These are phyloP conservation scores for Corniculantispora saksenae DNA, from an alignment of 2,329 filamentous ascomycete species.

Conservation along the genomic window DNA sequence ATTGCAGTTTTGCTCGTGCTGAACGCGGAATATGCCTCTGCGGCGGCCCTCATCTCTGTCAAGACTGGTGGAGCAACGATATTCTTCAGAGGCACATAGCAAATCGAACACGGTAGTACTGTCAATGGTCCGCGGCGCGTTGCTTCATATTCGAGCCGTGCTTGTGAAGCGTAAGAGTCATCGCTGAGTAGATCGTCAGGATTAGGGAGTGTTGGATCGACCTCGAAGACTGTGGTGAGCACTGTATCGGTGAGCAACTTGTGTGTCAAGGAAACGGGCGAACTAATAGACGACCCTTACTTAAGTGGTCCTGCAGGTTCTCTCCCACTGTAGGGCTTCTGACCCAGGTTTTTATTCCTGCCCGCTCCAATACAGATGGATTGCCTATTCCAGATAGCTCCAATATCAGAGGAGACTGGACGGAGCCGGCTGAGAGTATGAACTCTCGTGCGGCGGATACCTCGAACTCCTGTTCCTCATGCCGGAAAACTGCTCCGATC, in stretches of 20 bases:
- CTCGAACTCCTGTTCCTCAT: constrained; percentile 37
- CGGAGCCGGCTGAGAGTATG: constrained; percentile 58
- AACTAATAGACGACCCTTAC: not conserved
- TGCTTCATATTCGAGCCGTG: constrained; percentile 35
- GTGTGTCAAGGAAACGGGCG: not conserved
- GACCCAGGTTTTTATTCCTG: not conserved
- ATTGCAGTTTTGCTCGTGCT: constrained; percentile 31
- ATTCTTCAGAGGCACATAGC: constrained; percentile 43
- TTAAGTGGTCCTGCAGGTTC: constrained; percentile 55
- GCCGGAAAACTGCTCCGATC: constrained; percentile 35
- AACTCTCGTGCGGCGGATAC: constrained; percentile 52
- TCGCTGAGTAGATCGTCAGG: constrained; percentile 41
- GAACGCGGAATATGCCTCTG: constrained; percentile 24
- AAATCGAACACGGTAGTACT: constrained; percentile 41
- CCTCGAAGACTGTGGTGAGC: constrained; percentile 46
- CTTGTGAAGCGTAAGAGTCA: constrained; percentile 30
- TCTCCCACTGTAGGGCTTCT: constrained; percentile 47
- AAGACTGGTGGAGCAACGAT: constrained; percentile 30
- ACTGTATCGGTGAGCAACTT: constrained; percentile 32
- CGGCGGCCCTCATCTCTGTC: constrained; percentile 23
- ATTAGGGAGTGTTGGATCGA: constrained; percentile 42
- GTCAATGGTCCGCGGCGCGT: constrained; percentile 38
- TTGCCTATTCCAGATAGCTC: constrained; percentile 48
- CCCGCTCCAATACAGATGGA: not conserved
- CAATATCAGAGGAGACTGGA: constrained; percentile 59